Base-by-base conservation (phyloP, 2,329 filamentous ascomycete species). In the Teratosphaeria pseudoeucalypti region DNA sequence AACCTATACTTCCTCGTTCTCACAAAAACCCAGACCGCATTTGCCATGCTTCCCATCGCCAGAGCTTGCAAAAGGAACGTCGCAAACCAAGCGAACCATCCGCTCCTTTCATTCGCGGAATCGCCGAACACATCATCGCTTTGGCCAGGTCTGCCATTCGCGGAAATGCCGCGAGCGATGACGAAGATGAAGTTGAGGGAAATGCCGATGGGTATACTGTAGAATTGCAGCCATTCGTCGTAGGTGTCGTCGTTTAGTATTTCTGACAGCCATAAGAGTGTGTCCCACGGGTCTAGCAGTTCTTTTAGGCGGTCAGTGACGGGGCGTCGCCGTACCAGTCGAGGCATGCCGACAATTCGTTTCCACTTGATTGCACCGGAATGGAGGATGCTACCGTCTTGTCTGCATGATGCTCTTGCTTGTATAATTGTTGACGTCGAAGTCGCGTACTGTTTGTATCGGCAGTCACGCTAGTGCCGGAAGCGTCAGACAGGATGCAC, bases 241-340 rank as follows among this genome's bases (percentile, higher is more conserved):
- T 91, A 95, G 67, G 96, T 89, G 70, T 88, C 86, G 32, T 90
- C 90, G 72, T 96, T 92, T 61, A 99, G 82, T 75, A 96, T 90
- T 72, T 97, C 92, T 0, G 90, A 95, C 1, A 95, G 75, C 88
- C 90, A 96, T 19, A 99, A 84, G 58, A 94, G 77, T 70, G 92
- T 89, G 75, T 99, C 94, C 77, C 89, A 87, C 2, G 90, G 90
- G 70, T 97, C 92, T 61, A 96, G 78, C 73, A 85, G 85, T 59
- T 88, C 81, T 71, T 85, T 85, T 73, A 97, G 82, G 73, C 92
- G 89, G 80, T 97, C 88, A 34, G 77, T 72, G 66, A 96, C 82
- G 72, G 94, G 87, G 72, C 84, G 85, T 68, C 85, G 86, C 72
- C 94, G 90, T 67, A 99, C 85, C 63, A 96, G 82, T 69, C 87